Evolutionary conservation across 2,329 filamentous ascomycete species (phyloP).

Genomic region (Beauveria asiatica): DNA sequence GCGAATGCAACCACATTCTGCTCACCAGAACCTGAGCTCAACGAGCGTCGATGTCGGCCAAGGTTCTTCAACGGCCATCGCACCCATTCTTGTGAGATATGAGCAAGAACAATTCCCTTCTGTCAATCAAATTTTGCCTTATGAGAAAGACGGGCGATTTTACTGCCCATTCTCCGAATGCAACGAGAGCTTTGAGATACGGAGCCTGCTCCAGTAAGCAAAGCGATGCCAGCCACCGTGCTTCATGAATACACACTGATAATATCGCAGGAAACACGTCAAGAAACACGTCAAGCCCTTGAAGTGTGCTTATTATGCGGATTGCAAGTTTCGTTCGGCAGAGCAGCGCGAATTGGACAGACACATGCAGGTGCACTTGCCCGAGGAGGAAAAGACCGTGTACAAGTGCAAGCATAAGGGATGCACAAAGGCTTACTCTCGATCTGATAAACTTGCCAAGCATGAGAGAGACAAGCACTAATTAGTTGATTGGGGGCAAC

Average conservation of each 20-base stretch:
- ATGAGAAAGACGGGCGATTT: not conserved
- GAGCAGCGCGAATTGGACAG: not conserved
- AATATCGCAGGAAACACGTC: not conserved
- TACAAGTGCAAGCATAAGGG: not conserved
- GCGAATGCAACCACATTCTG: not conserved
- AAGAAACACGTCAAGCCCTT: not conserved
- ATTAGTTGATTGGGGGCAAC: not conserved
- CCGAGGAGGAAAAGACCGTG: not conserved
- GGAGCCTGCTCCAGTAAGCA: not conserved
- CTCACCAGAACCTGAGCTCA: not conserved
- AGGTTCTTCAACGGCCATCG: not conserved
- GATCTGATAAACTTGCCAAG: not conserved
- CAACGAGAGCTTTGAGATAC: not conserved
- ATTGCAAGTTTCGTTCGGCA: not conserved
- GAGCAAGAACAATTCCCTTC: not conserved
- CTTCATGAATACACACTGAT: not conserved
- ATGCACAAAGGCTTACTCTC: not conserved
- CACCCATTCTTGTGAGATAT: not conserved
- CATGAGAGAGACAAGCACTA: not conserved
- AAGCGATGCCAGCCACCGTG: not conserved
- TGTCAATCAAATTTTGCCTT: not conserved
- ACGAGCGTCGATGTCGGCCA: not conserved
- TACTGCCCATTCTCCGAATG: not conserved
- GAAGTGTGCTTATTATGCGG: not conserved
- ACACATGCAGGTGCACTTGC: not conserved